Evolutionary conservation across 257 asterid genomes (phyloP).

Genomic region (Petrea volubilis): DNA sequence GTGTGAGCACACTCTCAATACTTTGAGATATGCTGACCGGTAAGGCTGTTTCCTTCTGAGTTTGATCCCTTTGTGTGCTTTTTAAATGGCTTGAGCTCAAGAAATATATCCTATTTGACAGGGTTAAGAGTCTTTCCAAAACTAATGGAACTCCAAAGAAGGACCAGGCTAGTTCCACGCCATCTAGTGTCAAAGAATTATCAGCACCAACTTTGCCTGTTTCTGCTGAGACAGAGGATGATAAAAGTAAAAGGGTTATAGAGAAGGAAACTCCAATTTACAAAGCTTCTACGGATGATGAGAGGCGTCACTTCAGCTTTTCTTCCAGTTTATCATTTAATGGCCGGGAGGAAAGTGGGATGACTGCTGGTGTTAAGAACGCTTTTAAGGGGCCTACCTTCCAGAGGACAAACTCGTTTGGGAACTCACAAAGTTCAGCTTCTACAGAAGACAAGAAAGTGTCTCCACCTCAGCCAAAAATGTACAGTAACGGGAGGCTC

Average conservation of each 20-base stretch:
- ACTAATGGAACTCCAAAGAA: constrained; percentile 76
- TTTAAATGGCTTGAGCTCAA: constrained; percentile 22
- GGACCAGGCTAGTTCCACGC: constrained; percentile 63
- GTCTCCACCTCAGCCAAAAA: constrained; percentile 72
- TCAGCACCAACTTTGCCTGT: constrained; percentile 51
- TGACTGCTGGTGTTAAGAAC: constrained; percentile 39
- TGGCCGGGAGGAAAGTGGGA: constrained; percentile 56
- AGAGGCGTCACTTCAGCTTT: constrained; percentile 47
- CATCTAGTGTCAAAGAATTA: constrained; percentile 57
- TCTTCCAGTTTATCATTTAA: constrained; percentile 46
- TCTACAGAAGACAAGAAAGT: constrained; percentile 70
- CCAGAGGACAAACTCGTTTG: constrained; percentile 50
- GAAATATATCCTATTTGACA: constrained; percentile 32
- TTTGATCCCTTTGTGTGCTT: not conserved
- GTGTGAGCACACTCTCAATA: constrained; percentile 95
- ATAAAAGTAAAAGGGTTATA: constrained; percentile 44
- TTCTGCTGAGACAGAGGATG: constrained; percentile 59
- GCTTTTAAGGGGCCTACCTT: constrained; percentile 44
- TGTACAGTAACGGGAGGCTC: constrained; percentile 59
- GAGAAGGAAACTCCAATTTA: constrained; percentile 61
- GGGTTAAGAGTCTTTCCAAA: constrained; percentile 95
- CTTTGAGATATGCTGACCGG: constrained; percentile 97
- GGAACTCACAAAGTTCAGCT: constrained; percentile 48
- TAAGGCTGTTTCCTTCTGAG: constrained; percentile 20
- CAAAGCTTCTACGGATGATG: constrained; percentile 48